A percentile compares a stretch with the other conserved stretches of the same genome.
These are phyloP conservation scores for Tulasnella sp. DNA, from an alignment of 768 basidiomycete species.

Conservation along the genomic window DNA sequence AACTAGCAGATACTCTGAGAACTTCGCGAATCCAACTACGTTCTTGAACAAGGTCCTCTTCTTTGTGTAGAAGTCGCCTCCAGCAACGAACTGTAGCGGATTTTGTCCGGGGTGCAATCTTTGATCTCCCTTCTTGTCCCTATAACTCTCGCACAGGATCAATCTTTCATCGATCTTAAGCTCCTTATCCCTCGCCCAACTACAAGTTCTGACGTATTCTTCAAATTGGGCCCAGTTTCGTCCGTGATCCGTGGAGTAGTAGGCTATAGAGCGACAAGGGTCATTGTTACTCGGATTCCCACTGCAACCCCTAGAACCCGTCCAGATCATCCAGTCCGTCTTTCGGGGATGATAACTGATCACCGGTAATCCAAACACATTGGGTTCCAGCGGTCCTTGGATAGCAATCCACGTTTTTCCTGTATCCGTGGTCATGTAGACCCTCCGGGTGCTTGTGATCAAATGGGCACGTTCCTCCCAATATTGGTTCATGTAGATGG, in stretches of 20 bases:
- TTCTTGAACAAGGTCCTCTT: conserved; percentile 70
- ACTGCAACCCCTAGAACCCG: conserved; percentile 57
- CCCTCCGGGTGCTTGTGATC: conserved; percentile 50
- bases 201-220: conserved; percentile 78
- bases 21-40: conserved; percentile 92
- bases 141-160: conserved; percentile 86
- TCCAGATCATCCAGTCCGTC: conserved; percentile 81
- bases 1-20: conserved; percentile 91
- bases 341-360: conserved; percentile 74
- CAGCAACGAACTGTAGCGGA: conserved; percentile 66
- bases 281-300: conserved; percentile 24
- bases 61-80: conserved; percentile 54
- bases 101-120: conserved; percentile 40
- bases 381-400: conserved; percentile 56
- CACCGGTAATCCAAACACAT: conserved; percentile 59
- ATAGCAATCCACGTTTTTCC: conserved; percentile 56
- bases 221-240: conserved; percentile 64
- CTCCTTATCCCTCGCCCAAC: conserved; percentile 74
- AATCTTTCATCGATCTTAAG: conserved; percentile 71
- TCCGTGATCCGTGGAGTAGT: conserved; percentile 67
- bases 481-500: conserved; percentile 78
- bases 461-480: conserved; percentile 75
- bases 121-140: conserved; percentile 72
- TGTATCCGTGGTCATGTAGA: conserved; percentile 72
- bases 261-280: conserved; percentile 62